Conservation (phyloP, 2,329 filamentous ascomycete species). For the Neoascochyta sp. region DNA sequence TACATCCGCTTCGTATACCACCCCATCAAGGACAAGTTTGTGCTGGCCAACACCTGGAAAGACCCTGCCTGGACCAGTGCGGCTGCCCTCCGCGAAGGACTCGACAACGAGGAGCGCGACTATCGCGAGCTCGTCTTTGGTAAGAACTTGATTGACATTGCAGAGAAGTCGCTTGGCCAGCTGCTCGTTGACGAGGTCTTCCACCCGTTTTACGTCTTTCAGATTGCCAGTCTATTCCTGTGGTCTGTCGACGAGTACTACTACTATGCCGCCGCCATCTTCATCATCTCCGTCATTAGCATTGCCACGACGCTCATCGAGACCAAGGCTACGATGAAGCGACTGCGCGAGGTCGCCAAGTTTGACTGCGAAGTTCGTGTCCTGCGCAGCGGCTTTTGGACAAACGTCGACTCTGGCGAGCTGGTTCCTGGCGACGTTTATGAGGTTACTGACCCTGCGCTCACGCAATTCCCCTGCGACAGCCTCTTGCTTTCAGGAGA, state of each 20-base stretch:
- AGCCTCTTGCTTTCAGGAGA: constrained; percentile 88
- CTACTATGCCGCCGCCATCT: constrained; percentile 94
- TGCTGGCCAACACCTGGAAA: constrained; percentile 86
- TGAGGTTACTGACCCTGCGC: constrained; percentile 88
- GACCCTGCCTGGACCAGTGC: constrained; percentile 85
- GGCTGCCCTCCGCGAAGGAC: constrained; percentile 67
- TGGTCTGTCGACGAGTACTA: constrained; percentile 98
- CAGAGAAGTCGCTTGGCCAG: constrained; percentile 79
- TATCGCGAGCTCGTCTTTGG: constrained; percentile 84
- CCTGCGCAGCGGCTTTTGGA: constrained; percentile 92
- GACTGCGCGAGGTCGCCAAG: constrained; percentile 82
- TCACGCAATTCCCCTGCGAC: constrained; percentile 86
- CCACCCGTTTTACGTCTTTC: constrained; percentile 97
- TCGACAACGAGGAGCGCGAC: constrained; percentile 85
- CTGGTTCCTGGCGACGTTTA: constrained; percentile 95
- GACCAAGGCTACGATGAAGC: constrained; percentile 86
- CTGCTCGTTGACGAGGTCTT: constrained; percentile 92
- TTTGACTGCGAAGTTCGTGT: constrained; percentile 97
- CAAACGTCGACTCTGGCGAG: constrained; percentile 78
- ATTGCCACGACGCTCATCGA: constrained; percentile 87
- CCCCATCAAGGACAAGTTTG: constrained; percentile 81
- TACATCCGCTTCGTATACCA: constrained; percentile 94
- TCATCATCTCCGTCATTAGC: constrained; percentile 88
- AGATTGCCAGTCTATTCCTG: constrained; percentile 86
- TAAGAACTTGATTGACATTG: constrained; percentile 84